Evolutionary conservation across 768 basidiomycete species (phyloP), one percentile per base, ranked within the genome.

Genomic region (Lactarius deliciosus): DNA sequence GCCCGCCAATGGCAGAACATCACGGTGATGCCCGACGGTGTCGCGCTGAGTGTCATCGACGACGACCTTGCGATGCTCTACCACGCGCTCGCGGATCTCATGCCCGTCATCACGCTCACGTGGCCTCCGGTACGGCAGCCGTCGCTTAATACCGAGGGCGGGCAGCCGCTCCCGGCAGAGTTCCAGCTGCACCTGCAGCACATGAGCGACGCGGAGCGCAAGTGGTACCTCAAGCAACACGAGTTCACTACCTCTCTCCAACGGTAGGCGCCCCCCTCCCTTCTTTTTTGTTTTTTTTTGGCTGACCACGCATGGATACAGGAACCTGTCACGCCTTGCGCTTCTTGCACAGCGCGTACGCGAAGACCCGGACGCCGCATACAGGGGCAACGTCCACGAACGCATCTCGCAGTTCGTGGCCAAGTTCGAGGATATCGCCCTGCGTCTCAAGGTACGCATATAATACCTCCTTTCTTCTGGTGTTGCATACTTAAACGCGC

Each of bases 191-290:
- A 47, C 10, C 25, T 67, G 13, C 57, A 60, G 25, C 9, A 63
- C 30, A 63, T 67, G 62, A 15, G 54, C 8, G 66, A 60, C 16
- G 45, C 25, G 34, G 66, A 56, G 7, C 22, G 53, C 9, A 68
- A 68, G n/a, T 68, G 66, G 66, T 68, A 64, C 54, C 16, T 68
- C 53, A 68, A 64, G 63, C 66, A 68, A 45, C 66, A 68, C 53
- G 58, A 68, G n/a, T 67, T 63, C 34, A 67, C 66, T 45, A 56
- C 62, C 53, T 67, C 66, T 22, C 61, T 67, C n/a, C 66, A 67
- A 4, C 47, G 65, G 66, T 67, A 5, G 18, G 57, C 55, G 16
- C 55, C 2, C 8, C 47, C 32, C 16, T 8, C 8, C 15, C 4
- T 50, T 61, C 9, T 34, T 34, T 9, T 9, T 57, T 3, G 11